Percentiles rank a stretch among this genome's conserved stretches.
Conservation (phyloP, 2,329 filamentous ascomycete species). For the Hypoxylon sp. region DNA sequence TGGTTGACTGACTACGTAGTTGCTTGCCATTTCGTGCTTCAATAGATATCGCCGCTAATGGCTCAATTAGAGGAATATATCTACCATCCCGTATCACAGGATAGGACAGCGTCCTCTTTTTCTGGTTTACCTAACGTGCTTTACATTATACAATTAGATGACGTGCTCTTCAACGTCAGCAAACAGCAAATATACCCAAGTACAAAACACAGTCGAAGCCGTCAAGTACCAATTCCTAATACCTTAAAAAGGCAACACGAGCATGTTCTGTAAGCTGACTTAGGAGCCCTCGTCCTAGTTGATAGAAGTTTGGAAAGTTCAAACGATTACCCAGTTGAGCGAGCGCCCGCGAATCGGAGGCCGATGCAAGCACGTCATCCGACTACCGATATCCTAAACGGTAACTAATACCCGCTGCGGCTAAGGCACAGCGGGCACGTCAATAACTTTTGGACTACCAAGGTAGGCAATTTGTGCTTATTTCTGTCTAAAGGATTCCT, state of each 20-base stretch:
- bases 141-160: no score
- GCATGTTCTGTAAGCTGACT: slow-evolving; percentile 1
- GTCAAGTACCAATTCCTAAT: neutral
- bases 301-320: neutral
- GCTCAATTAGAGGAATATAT: neutral
- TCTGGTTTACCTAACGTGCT: no score
- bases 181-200: neutral
- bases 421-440: slow-evolving; percentile 22
- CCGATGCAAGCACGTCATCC: slow-evolving; percentile 45
- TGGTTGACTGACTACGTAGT: neutral
- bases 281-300: neutral
- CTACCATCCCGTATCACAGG: neutral
- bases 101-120: neutral
- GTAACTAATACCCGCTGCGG: slow-evolving; percentile 39
- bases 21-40: neutral
- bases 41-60: neutral
- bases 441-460: slow-evolving; percentile 13
- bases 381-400: slow-evolving; percentile 43
- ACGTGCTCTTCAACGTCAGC: neutral
- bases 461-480: neutral
- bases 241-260: neutral
- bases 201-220: neutral
- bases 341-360: slow-evolving; percentile 42
- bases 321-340: slow-evolving; percentile 35
- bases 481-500: slow-evolving; percentile 3